Evolutionary conservation across 495 filamentous ascomycete species (phyloP).

Genomic region (Aspergillus funiculosus): DNA sequence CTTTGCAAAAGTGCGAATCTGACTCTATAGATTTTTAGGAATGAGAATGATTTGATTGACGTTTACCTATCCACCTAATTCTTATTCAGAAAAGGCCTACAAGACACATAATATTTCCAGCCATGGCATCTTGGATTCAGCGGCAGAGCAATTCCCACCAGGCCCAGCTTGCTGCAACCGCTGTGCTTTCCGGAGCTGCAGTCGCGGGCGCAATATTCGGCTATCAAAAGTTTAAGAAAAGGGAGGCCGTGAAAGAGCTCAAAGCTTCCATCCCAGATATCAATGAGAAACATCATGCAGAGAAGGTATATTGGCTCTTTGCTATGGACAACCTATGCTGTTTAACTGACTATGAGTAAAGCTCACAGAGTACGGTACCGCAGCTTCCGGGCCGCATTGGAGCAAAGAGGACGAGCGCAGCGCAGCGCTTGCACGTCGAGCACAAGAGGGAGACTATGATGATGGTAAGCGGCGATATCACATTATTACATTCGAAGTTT

Average conservation of each 20-base stretch:
- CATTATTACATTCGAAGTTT: not conserved
- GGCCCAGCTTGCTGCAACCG: constrained; percentile 68
- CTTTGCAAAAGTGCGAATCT: too few relatives aligned
- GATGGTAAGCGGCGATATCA: constrained; percentile 54
- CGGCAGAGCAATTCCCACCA: constrained; percentile 47
- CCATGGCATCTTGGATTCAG: constrained; percentile 56
- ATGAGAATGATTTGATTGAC: not conserved
- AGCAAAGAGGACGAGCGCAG: constrained; percentile 75
- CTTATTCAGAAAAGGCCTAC: not conserved
- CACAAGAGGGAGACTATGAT: constrained; percentile 84
- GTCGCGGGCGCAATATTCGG: constrained; percentile 67
- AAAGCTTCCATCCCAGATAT: constrained; percentile 66
- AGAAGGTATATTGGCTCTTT: constrained; percentile 26
- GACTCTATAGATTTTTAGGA: not conserved
- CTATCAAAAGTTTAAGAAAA: constrained; percentile 59
- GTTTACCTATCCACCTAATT: not conserved
- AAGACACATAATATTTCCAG: not conserved
- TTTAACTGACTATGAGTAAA: constrained; percentile 28
- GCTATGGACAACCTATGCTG: not conserved
- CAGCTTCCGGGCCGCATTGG: constrained; percentile 46
- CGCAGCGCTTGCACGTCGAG: constrained; percentile 68
- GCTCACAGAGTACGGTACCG: constrained; percentile 70
- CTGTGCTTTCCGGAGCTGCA: constrained; percentile 66
- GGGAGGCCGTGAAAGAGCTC: constrained; percentile 57
- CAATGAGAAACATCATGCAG: constrained; percentile 40